phyloP scores from a whole-genome alignment of 495 filamentous ascomycete genomes.

The Penicillium egyptiacum region DNA sequence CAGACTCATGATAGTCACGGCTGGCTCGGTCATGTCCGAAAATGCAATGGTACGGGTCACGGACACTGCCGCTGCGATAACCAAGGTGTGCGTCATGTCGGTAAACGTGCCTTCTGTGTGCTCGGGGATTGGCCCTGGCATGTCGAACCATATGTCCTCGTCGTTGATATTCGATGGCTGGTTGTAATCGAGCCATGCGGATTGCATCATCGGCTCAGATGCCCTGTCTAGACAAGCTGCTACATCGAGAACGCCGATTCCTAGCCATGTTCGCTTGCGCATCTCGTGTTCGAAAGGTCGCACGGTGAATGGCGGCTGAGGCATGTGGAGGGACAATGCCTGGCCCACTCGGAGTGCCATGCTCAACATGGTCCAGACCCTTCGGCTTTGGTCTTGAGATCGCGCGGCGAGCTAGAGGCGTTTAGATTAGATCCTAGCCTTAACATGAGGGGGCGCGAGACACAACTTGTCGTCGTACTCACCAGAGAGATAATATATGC shows the following conservation, averaged over 20 bases:
- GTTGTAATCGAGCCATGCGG: conserved; percentile 30
- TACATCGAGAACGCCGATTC: conserved; percentile 39
- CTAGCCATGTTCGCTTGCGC: conserved; percentile 38
- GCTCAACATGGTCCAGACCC: conserved; percentile 60
- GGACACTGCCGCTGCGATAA: conserved; percentile 28
- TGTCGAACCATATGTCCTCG: conserved; percentile 31
- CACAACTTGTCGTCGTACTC: conserved; percentile 8
- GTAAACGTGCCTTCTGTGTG: conserved; percentile 30
- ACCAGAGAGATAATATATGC: conserved; percentile 57
- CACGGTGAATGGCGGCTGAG: conserved; percentile 35
- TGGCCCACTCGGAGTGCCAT: conserved; percentile 69
- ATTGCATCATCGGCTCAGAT: conserved; percentile 43
- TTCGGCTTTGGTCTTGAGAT: conserved; percentile 40
- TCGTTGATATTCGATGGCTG: conserved; percentile 37
- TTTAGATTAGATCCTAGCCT: conserved; percentile 23
- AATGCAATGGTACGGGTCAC: conserved; percentile 31
- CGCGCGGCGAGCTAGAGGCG: conserved; percentile 42
- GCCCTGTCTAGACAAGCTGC: conserved; percentile 37
- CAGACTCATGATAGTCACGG: conserved; percentile 22
- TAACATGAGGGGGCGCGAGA: conserved; percentile 16
- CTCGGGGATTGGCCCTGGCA: conserved; percentile 23
- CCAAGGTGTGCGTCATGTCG: conserved; percentile 35
- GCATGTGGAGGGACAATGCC: conserved; percentile 61
- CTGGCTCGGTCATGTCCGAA: conserved; percentile 28
- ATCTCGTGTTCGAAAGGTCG: conserved; percentile 37